Conservation (phyloP, 1,284 basidiomycete genomes). For the Tausonia pullulans region DNA sequence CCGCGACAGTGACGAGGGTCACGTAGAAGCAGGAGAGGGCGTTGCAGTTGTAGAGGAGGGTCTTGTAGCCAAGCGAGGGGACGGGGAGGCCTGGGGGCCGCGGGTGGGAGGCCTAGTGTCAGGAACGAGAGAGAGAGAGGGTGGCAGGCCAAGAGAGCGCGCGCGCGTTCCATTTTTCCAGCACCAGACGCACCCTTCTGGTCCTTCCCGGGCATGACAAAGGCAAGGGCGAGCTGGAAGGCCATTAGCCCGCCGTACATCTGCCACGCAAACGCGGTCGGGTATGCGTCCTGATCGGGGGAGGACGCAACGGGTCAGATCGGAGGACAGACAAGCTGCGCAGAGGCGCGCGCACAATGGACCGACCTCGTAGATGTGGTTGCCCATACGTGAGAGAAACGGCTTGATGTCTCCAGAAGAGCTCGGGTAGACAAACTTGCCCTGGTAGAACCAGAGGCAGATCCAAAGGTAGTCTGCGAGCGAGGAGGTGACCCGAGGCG, state of each 20-base stretch:
- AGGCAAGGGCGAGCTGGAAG: conserved; percentile 82
- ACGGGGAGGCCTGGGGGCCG: conserved; percentile 59
- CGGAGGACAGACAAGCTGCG: not conserved
- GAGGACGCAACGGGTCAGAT: not conserved
- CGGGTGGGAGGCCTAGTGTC: too few relatives aligned
- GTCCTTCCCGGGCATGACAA: conserved; percentile 78
- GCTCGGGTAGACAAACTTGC: conserved; percentile 63
- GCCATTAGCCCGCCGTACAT: conserved; percentile 81
- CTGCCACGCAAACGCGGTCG: conserved; percentile 74
- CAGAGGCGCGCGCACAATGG: not conserved
- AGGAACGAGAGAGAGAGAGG: not conserved
- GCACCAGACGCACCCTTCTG: conserved; percentile 51
- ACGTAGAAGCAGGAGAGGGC: conserved; percentile 78
- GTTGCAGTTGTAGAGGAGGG: conserved; percentile 93
- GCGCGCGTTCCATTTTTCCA: conserved; percentile 10
- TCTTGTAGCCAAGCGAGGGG: conserved; percentile 80
- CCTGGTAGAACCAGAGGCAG: conserved; percentile 93
- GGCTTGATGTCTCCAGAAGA: conserved; percentile 63
- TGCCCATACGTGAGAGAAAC: conserved; percentile 73
- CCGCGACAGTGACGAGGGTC: conserved; percentile 64
- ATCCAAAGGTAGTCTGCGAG: conserved; percentile 93
- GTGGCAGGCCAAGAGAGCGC: not conserved
- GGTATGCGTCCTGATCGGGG: conserved; percentile 67
- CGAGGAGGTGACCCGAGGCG: not conserved
- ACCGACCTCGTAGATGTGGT: conserved; percentile 62